Evolutionary conservation across 148 eudicot species (phyloP).

Genomic region (Arctostaphylos glauca): DNA sequence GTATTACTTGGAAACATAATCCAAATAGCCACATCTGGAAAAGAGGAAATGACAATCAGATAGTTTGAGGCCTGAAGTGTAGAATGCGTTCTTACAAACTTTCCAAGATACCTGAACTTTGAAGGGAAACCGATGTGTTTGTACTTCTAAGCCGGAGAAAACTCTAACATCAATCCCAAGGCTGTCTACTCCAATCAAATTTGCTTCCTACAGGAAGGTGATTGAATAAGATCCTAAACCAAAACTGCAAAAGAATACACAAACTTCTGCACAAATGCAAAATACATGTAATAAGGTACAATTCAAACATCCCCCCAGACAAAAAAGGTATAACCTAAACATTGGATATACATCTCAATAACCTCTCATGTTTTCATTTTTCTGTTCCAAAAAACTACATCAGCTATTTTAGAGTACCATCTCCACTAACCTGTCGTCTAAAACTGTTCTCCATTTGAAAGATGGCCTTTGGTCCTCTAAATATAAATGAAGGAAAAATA

Average conservation of each 20-base stretch:
- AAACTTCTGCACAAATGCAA: background rate
- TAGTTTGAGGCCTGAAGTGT: background rate
- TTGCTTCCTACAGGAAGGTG: slow-evolving; percentile 36
- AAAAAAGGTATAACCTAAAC: background rate
- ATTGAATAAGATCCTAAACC: background rate
- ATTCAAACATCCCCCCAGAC: background rate
- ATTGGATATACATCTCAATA: background rate
- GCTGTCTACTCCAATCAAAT: slow-evolving; percentile 53
- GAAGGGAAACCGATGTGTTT: slow-evolving; percentile 53
- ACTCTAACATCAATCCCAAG: slow-evolving; percentile 57
- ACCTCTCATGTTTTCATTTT: background rate
- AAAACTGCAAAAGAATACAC: background rate
- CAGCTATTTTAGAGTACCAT: background rate
- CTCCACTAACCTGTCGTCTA: too few relatives aligned
- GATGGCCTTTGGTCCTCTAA: background rate
- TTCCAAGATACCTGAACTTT: slow-evolving; percentile 35
- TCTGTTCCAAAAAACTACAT: background rate
- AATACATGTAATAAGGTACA: background rate
- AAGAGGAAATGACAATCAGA: background rate
- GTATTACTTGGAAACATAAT: background rate
- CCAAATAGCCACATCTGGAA: background rate
- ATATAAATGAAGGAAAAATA: too few relatives aligned
- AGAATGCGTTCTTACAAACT: slow-evolving; percentile 3
- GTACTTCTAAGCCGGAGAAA: slow-evolving; percentile 41
- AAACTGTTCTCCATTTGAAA: background rate